Percentiles rank a stretch among this genome's conserved stretches.
Conservation (phyloP, 805 yeast genomes). For the Saccharomyces mikatae region DNA sequence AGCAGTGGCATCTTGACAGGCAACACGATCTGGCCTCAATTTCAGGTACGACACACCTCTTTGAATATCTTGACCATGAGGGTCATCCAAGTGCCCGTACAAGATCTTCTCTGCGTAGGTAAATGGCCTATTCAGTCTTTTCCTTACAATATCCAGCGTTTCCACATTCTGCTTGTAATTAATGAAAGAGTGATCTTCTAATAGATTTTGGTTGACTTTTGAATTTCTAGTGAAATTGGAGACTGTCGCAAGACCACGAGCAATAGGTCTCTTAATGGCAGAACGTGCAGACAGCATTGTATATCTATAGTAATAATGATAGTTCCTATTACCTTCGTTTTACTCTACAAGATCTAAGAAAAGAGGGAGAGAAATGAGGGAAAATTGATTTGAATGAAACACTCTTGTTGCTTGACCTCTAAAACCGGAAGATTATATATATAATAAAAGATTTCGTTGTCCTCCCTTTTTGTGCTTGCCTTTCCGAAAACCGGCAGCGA, state of each 20-base stretch:
- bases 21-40: constrained; percentile 95
- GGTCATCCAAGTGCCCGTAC: constrained; percentile 91
- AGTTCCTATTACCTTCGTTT: background rate
- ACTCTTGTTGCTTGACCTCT: background rate
- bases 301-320: background rate
- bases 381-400: background rate
- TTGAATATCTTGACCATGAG: constrained; percentile 74
- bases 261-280: constrained; percentile 15
- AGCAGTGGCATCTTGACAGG: constrained; percentile 99
- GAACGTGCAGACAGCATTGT: constrained; percentile 31
- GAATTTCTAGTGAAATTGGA: constrained; percentile 50
- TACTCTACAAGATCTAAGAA: background rate
- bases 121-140: constrained; percentile 77
- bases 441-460: background rate
- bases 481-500: background rate
- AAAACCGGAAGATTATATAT: background rate
- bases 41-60: constrained; percentile 90
- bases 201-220: constrained; percentile 70
- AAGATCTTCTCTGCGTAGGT: constrained; percentile 93
- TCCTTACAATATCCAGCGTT: constrained; percentile 76
- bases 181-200: constrained; percentile 78
- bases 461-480: background rate
- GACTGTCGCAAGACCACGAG: constrained; percentile 37
- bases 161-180: constrained; percentile 87
- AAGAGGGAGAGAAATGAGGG: background rate